Base-by-base conservation (phyloP, 768 basidiomycete species). In the Lenzites betulinus region DNA sequence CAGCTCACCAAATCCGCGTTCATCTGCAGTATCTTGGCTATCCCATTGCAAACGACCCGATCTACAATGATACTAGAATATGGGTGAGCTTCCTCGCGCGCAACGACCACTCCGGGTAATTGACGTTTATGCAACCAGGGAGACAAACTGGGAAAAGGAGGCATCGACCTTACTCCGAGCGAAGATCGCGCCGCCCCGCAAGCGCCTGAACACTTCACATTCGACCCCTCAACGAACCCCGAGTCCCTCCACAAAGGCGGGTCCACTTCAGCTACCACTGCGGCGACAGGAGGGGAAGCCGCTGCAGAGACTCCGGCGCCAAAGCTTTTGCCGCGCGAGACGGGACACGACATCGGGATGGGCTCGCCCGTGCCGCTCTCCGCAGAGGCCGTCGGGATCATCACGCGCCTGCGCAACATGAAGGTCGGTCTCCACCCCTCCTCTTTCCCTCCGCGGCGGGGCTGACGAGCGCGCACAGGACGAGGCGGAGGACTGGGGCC, bases 1-100 rank as follows among this genome's bases (percentile, higher is more conserved):
- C 51, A 97, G 95, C 97, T 0, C 97, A 99, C 75, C 97, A 99
- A 74, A 92, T 98, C 59, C 84, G 97, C 51, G 96, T 99, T 3
- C 97, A 99, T 70, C 82, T 99, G 2, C 97, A 98, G 74, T 98
- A 83, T 73, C 84, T 99, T 58, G 97, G 96, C 1, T 78, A 92
- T 70, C 90, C 97, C 0, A 94, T 99, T 63, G 92, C 93, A 12
- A 98, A 99, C 70, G 97, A 98, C 66, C 92, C 95, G 2, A 82
- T 98, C 2, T 99, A 99, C 74, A 89, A 90, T 18, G 89, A 90
- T 60, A 77, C 78, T 35, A 82, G 80, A 41, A 91, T 92, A 52
- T 93, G 91, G 91, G 91, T 86, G 66, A 35, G 30, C 22, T 26
- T 35, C 11, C 51, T 13, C 23, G 35, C 30, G 7, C n/a, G 2